phyloP scores from a whole-genome alignment of 108 stramenopile genomes.

The Skeletonema menzelii region DNA sequence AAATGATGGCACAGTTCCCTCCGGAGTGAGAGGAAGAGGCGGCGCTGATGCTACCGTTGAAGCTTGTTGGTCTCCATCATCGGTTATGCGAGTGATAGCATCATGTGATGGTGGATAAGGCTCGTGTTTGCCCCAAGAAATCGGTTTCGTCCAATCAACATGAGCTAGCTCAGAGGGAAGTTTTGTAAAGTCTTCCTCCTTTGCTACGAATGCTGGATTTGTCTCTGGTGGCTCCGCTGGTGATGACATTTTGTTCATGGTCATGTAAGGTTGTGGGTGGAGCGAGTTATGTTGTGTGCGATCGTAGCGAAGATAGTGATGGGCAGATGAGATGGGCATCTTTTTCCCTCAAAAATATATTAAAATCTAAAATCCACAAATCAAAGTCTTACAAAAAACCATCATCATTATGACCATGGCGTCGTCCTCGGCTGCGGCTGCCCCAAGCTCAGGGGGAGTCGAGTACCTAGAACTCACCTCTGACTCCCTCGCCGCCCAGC shows the following conservation, averaged over 20 bases:
- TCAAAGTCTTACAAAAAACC: no score
- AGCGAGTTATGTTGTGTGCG: no score
- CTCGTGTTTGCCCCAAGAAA: conserved; percentile 75
- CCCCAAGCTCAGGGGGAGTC: conserved; percentile 10
- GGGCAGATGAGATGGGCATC: no score
- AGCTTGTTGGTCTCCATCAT: conserved; percentile 8
- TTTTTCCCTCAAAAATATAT: no score
- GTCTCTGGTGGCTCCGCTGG: conserved; percentile 15
- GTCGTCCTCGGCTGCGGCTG: background rate
- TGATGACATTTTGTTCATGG: background rate
- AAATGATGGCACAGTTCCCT: conserved; percentile 54
- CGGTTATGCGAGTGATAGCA: background rate
- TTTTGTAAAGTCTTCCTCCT: conserved; percentile 39
- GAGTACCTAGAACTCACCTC: conserved; percentile 62
- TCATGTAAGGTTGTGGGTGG: no score
- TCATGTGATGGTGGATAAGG: conserved; percentile 48
- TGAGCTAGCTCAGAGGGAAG: conserved; percentile 63
- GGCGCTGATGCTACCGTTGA: conserved; percentile 1
- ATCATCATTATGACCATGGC: background rate
- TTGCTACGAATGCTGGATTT: conserved; percentile 22
- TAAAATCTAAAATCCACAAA: no score
- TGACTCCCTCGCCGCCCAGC: conserved; percentile 59
- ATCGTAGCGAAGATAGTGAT: no score
- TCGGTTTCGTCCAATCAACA: conserved; percentile 63
- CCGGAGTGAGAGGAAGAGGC: conserved; percentile 51